Evolutionary conservation across 495 filamentous ascomycete genomes (phyloP).

Genomic region (Hyaloscypha hepaticicola): DNA sequence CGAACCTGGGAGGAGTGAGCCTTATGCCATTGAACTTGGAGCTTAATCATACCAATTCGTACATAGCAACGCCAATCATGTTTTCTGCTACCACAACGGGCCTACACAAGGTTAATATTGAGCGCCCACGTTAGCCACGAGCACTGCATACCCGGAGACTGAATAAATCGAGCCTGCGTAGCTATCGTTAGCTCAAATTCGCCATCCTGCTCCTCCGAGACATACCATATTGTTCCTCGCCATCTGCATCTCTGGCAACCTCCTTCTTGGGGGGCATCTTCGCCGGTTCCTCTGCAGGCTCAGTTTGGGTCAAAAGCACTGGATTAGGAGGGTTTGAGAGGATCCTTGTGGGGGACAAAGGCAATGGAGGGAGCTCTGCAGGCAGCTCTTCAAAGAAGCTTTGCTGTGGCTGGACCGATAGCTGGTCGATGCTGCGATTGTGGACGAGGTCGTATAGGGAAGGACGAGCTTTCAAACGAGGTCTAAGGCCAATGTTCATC

Average conservation of each 20-base stretch:
- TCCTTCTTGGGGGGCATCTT: constrained; percentile 31
- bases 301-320: not conserved
- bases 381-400: constrained; percentile 17
- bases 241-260: constrained; percentile 25
- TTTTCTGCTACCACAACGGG: constrained; percentile 97
- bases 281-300: constrained; percentile 3
- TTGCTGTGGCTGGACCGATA: constrained; percentile 18
- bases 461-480: constrained; percentile 57
- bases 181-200: constrained; percentile 31
- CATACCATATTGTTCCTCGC: constrained; percentile 35
- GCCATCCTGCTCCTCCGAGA: not conserved
- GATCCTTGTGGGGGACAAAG: constrained; percentile 12
- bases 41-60: constrained; percentile 75
- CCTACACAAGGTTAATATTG: constrained; percentile 47
- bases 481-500: constrained; percentile 51
- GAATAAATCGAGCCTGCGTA: constrained; percentile 71
- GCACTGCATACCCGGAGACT: constrained; percentile 64
- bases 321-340: constrained; percentile 16
- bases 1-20: constrained; percentile 55
- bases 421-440: constrained; percentile 39
- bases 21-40: not conserved
- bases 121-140: constrained; percentile 5
- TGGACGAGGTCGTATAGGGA: constrained; percentile 62
- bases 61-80: constrained; percentile 99
- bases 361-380: constrained; percentile 26